Evolutionary conservation across 148 eudicot species (phyloP), one percentile per base, ranked within the genome.

Genomic region (Diospyros lotus): DNA sequence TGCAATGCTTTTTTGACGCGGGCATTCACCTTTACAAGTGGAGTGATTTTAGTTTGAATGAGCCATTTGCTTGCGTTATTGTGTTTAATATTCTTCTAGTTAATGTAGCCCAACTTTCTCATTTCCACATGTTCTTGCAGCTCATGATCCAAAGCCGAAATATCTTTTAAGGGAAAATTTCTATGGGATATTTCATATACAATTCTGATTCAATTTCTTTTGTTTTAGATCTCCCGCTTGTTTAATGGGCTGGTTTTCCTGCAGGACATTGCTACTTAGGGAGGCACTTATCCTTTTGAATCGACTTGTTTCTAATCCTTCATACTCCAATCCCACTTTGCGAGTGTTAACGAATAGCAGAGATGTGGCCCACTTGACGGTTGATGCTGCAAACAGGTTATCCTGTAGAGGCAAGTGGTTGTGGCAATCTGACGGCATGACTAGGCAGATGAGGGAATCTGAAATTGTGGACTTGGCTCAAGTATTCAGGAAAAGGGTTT

Each of bases 251-350:
- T 2, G 15, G 17, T 73, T 14, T 68, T 69, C 56, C 6, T 64
- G 72, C 92, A 95, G 97, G 84, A 83, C 90, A 67, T 88, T 95
- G 90, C 89, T 95, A 44, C 78, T 92, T 50, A 87, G 94, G 10
- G 97, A 95, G 81, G 88, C 91, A 17, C 84, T 95, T 64, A 92
- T 87, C 75, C 79, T 95, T 68, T 82, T 95, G 72, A 95, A 95
- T 77, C 88, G 97, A 79, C 87, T 92, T 7, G 94, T 85, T 6
- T 89, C 97, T 42, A 90, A 87, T 84, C 90, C 94, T 15, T 79
- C 82, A 59, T 89, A 80, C 77, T 89, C 96, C 0, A n/a, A 76
- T 62, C 75, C 83, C 1, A 91, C 89, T 50, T 77, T 90, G 78
- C 83, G 84, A 77, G 84, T 84, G 44, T 73, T 92, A 82, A 90